These are phyloP conservation scores for Suillus lakei DNA, from an alignment of 768 basidiomycete species.

Conservation along the genomic window DNA sequence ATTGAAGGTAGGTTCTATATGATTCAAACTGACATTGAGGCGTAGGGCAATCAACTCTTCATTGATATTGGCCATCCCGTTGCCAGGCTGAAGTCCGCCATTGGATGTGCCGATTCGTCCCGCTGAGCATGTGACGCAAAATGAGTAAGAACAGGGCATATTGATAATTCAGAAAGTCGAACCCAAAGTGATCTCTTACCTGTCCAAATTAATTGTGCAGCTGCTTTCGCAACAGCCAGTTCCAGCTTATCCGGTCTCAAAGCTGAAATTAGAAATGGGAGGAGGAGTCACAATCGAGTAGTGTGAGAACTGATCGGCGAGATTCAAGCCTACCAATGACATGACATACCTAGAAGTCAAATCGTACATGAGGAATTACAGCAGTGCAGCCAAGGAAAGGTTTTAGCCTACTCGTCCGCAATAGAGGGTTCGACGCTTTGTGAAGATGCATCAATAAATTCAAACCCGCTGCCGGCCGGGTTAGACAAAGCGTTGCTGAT, in stretches of 20 bases:
- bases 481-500: neutral
- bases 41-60: no score
- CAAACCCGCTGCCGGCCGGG: neutral
- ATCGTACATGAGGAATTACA: no score
- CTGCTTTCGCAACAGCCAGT: neutral
- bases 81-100: no score
- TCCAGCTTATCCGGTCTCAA: neutral
- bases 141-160: slow-evolving; percentile 1
- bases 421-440: neutral
- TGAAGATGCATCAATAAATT: neutral
- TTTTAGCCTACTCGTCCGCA: neutral
- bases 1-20: no score
- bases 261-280: neutral
- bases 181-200: no score
- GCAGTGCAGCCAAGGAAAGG: no score
- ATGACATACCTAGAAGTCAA: neutral
- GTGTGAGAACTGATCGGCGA: neutral
- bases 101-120: no score
- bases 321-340: neutral
- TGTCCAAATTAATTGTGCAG: no score
- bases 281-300: no score
- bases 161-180: neutral
- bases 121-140: no score
- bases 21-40: no score
- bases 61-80: no score